These are phyloP conservation scores for Pezicula radicicola DNA, from an alignment of 2,329 filamentous ascomycete species.

Conservation along the genomic window DNA sequence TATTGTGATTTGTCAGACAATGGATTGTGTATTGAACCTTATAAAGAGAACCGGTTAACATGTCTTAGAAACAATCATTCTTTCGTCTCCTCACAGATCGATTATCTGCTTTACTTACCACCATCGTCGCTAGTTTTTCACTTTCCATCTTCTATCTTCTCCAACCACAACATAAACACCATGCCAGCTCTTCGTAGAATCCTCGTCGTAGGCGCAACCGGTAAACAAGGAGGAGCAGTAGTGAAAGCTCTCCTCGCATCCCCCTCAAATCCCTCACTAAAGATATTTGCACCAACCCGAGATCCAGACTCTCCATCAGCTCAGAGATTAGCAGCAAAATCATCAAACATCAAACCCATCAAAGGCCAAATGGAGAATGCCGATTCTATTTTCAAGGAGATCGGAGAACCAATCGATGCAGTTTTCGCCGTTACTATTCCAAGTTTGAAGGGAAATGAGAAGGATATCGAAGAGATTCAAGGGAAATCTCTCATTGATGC, in stretches of 20 bases:
- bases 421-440: conserved; percentile 53
- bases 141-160: no score
- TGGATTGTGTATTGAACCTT: no score
- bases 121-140: no score
- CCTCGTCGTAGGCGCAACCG: conserved; percentile 9
- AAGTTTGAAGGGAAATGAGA: conserved; percentile 13
- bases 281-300: conserved; percentile 3
- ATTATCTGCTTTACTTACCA: no score
- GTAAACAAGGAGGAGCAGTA: conserved; percentile 12
- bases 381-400: conserved; percentile 40
- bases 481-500: conserved; percentile 48
- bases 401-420: conserved; percentile 45
- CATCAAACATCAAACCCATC: conserved; percentile 45
- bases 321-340: conserved; percentile 19
- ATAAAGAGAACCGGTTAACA: no score
- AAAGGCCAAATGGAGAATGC: conserved; percentile 54
- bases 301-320: conserved; percentile 11
- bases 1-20: no score
- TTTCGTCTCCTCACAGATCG: no score
- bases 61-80: no score
- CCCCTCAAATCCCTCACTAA: conserved; percentile 3
- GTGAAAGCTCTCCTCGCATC: conserved; percentile 8
- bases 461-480: conserved; percentile 36
- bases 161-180: not conserved
- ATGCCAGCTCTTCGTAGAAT: not conserved